phyloP scores from a whole-genome alignment of 2,329 filamentous ascomycete genomes.

The Chalaropsis thielavioides region DNA sequence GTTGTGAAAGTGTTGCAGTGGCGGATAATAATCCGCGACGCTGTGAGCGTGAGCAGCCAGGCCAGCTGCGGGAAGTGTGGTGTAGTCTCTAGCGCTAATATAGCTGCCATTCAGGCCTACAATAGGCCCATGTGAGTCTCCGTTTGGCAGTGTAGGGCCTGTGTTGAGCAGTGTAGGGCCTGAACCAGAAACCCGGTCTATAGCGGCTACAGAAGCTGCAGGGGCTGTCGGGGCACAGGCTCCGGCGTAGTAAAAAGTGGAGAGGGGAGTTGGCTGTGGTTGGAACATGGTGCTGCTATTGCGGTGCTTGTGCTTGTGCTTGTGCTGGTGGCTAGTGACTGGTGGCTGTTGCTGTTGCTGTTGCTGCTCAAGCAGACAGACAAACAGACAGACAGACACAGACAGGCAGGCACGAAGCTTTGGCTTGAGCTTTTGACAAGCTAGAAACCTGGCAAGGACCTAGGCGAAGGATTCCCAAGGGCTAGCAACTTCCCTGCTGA shows the following conservation, averaged over 20 bases:
- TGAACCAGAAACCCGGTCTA: not conserved
- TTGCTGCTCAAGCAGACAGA: no score
- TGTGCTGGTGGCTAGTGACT: no score
- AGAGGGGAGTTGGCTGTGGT: constrained; percentile 37
- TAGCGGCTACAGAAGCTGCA: not conserved
- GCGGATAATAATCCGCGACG: not conserved
- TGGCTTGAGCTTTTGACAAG: constrained; percentile 2
- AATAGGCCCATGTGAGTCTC: not conserved
- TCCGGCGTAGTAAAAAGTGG: constrained; percentile 27
- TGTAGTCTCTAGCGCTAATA: not conserved
- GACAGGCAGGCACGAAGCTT: not conserved
- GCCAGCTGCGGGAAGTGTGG: not conserved
- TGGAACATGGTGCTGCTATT: constrained; percentile 40
- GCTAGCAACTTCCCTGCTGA: constrained; percentile 1
- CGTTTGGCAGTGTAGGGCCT: not conserved
- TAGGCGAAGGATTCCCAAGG: not conserved
- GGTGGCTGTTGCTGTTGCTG: no score
- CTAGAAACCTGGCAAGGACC: not conserved
- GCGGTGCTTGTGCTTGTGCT: no score
- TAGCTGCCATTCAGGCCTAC: not conserved
- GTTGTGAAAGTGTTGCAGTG: not conserved
- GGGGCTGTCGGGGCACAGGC: not conserved
- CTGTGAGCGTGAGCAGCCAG: not conserved
- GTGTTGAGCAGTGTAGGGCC: not conserved
- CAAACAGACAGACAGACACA: not conserved